Evolutionary conservation across 805 yeast species (phyloP).

Genomic region (Candida pini): DNA sequence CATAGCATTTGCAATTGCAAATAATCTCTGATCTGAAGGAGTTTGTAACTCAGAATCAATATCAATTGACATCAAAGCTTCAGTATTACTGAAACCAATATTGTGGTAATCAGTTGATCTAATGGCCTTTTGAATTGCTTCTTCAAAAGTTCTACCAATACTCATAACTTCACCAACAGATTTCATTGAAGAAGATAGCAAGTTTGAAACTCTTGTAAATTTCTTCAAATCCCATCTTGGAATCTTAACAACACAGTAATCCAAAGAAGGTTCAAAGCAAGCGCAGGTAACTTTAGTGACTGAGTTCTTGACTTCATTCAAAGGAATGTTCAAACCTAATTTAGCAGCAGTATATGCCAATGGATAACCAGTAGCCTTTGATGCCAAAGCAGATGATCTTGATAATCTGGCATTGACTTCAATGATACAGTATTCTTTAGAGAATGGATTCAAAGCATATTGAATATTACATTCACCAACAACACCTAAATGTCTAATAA

Average conservation of each 20-base stretch:
- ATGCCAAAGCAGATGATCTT: constrained; percentile 97
- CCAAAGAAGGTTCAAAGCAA: constrained; percentile 95
- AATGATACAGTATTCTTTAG: constrained; percentile 92
- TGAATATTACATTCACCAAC: constrained; percentile 99
- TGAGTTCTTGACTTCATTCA: constrained; percentile 86
- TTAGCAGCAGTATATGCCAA: constrained; percentile 98
- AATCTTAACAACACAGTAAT: constrained; percentile 93
- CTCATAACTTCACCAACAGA: constrained; percentile 99
- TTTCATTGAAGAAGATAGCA: constrained; percentile 91
- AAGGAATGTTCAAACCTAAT: constrained; percentile 86
- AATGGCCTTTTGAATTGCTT: constrained; percentile 95
- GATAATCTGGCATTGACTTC: constrained; percentile 98
- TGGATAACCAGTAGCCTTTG: constrained; percentile 98
- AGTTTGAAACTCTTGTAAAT: constrained; percentile 85
- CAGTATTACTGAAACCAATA: constrained; percentile 84
- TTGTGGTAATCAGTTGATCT: constrained; percentile 95
- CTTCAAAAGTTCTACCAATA: constrained; percentile 96
- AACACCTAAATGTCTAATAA: constrained; percentile 94
- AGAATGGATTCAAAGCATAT: constrained; percentile 89
- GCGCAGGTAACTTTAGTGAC: constrained; percentile 94
- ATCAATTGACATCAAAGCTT: constrained; percentile 83
- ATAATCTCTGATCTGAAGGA: constrained; percentile 95
- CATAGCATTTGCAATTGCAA: constrained; percentile 94
- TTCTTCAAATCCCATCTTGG: constrained; percentile 99
- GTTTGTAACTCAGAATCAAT: constrained; percentile 91